Conservation (phyloP, 495 filamentous ascomycete species). For the Hypoxylon rickii region DNA sequence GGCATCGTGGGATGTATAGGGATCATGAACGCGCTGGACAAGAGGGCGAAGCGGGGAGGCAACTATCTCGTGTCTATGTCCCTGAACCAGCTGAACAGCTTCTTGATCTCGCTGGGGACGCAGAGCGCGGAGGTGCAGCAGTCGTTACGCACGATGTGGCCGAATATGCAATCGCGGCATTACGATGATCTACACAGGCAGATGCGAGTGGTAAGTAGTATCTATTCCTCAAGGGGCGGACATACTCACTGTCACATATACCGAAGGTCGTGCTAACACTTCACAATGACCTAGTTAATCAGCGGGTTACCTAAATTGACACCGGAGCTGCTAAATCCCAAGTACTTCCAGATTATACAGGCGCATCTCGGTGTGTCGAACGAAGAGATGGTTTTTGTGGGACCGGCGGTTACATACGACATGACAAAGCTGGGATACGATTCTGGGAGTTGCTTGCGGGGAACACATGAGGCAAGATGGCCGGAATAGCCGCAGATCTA, state of each 20-base stretch:
- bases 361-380: constrained; percentile 33
- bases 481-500: constrained; percentile 9
- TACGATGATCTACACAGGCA: constrained; percentile 39
- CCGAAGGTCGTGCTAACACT: constrained; percentile 3
- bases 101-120: constrained; percentile 59
- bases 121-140: constrained; percentile 43
- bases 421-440: constrained; percentile 34
- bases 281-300: constrained; percentile 6
- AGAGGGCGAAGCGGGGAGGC: constrained; percentile 54
- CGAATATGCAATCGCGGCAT: constrained; percentile 30
- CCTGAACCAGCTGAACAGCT: constrained; percentile 64
- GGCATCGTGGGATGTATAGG: constrained; percentile 61
- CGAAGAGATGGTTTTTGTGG: constrained; percentile 37
- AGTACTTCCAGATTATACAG: constrained; percentile 29
- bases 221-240: background rate
- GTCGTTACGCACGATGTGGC: constrained; percentile 31
- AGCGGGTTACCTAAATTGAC: constrained; percentile 19
- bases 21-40: constrained; percentile 58
- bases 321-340: constrained; percentile 27
- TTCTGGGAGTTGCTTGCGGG: constrained; percentile 35
- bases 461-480: constrained; percentile 36
- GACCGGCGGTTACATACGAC: constrained; percentile 34
- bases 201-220: constrained; percentile 35
- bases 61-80: constrained; percentile 60
- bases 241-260: background rate